phyloP scores from a whole-genome alignment of 306 rosid species.

The Trifolium pratense region DNA sequence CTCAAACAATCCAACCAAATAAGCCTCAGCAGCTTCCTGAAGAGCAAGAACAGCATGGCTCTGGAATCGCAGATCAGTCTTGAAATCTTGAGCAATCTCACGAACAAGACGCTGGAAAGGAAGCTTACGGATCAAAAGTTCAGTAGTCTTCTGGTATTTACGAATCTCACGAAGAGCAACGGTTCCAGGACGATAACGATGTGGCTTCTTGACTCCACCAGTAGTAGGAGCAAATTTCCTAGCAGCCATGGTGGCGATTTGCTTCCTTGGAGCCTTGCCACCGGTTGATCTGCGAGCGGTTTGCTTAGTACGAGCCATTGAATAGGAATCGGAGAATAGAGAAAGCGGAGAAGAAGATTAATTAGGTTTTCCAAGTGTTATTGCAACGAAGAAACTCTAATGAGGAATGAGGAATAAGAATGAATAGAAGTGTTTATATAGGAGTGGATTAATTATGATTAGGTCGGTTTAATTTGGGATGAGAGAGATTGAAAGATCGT shows the following conservation, averaged over 20 bases:
- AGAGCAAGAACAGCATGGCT: constrained; percentile 82
- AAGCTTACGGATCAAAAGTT: constrained; percentile 73
- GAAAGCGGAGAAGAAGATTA: not conserved
- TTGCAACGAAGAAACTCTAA: too few relatives aligned
- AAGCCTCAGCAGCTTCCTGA: constrained; percentile 79
- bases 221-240: constrained; percentile 77
- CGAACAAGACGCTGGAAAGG: constrained; percentile 62
- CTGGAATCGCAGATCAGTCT: constrained; percentile 82
- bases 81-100: constrained; percentile 54
- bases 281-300: constrained; percentile 83
- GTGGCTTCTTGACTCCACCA: constrained; percentile 81
- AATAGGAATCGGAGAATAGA: not conserved
- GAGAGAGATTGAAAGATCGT: too few relatives aligned
- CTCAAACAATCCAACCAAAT: constrained; percentile 74
- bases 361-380: too few relatives aligned
- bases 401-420: not conserved
- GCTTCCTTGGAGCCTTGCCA: constrained; percentile 81
- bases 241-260: constrained; percentile 85
- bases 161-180: constrained; percentile 87
- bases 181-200: constrained; percentile 76
- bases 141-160: constrained; percentile 80
- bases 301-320: constrained; percentile 84
- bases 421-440: not conserved
- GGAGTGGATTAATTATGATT: not conserved
- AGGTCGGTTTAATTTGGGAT: constrained; percentile 29